phyloP scores from a whole-genome alignment of 345 rosid genomes.

The Euphorbia lathyris region DNA sequence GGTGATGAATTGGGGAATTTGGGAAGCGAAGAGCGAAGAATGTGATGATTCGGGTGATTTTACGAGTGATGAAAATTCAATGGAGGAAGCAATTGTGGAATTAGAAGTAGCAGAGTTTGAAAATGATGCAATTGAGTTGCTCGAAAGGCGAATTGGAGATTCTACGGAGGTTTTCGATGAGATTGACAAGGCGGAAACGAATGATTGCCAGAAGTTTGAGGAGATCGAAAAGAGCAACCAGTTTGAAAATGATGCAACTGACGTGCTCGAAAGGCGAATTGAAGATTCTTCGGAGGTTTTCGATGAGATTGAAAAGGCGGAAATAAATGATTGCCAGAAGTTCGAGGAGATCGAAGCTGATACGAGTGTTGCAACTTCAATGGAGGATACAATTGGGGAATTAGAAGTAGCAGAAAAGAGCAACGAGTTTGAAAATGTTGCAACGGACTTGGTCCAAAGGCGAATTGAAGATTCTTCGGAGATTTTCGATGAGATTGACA shows the following conservation, averaged over 20 bases:
- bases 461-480: slow-evolving; percentile 8
- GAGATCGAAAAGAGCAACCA: too few species aligned
- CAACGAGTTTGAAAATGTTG: too few species aligned
- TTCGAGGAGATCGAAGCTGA: slow-evolving; percentile 13
- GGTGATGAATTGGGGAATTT: slow-evolving; percentile 14
- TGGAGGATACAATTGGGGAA: too few species aligned
- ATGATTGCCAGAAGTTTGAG: slow-evolving; percentile 4
- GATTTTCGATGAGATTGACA: slow-evolving; percentile 1
- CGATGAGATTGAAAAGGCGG: slow-evolving; percentile 1
- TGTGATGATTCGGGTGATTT: slow-evolving; percentile 7
- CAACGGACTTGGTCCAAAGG: too few species aligned
- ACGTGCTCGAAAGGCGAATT: slow-evolving; percentile 6
- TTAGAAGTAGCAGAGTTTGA: not conserved
- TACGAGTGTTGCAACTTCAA: slow-evolving; percentile 12
- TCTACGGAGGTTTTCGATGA: slow-evolving; percentile 5
- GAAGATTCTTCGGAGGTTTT: slow-evolving; percentile 3
- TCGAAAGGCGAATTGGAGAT: slow-evolving; percentile 12
- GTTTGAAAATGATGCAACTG: too few species aligned
- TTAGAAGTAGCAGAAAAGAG: too few species aligned
- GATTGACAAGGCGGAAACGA: not conserved
- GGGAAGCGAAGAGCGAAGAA: slow-evolving; percentile 22
- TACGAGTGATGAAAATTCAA: slow-evolving; percentile 6
- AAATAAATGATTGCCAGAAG: slow-evolving; percentile 14
- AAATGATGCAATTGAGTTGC: not conserved
- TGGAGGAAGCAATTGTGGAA: not conserved